Evolutionary conservation across 2,329 filamentous ascomycete species (phyloP), one percentile per base, ranked within the genome.

Genomic region (Falciphora oryzae): DNA sequence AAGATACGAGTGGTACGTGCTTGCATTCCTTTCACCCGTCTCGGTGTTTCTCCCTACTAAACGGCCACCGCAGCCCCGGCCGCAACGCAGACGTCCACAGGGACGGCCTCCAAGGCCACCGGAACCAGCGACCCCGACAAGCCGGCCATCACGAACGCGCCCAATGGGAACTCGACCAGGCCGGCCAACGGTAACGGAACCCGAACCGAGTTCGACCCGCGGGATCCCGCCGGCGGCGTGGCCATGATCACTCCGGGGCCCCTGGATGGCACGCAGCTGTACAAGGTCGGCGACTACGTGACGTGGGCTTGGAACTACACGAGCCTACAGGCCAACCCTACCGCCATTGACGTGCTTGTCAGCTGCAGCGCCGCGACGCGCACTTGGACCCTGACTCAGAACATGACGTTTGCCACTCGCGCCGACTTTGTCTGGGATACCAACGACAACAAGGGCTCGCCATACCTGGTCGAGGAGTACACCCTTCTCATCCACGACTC

Each of bases 231-330:
- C 2, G 86, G 83, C 62, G 76, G 79, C 63, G 78, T 87, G 53
- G 75, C 78, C 60, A 83, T 89, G 78, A 69, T 83, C 59, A 81
- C 78, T 2, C 86, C 86, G 1, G 75, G 78, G 56, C 73, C 78
- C 8, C 78, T 77, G 3, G 72, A 75, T 14, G 77, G 78, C 31
- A 77, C 79, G 13, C 77, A 81, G 65, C 78, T 86, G 57, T 88
- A 84, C 79, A 85, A 85, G 71, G 85, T 89, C 66, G 83, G 84
- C 66, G 81, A 87, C 70, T 78, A 78, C 59, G 77, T 88, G 58
- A 88, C 85, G 18, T 86, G 84, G 74, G 80, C 76, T 60, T 89
- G 86, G 85, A 89, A 89, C 75, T 89, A 88, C 77, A 89, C 87
- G 4, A 82, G 81, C 59, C 73, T 89, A 35, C 77, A 80, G 64